Percentiles rank a stretch among this genome's conserved stretches.
These are phyloP conservation scores for Hygrophorus russula DNA, from an alignment of 768 basidiomycete genomes.

Conservation along the genomic window DNA sequence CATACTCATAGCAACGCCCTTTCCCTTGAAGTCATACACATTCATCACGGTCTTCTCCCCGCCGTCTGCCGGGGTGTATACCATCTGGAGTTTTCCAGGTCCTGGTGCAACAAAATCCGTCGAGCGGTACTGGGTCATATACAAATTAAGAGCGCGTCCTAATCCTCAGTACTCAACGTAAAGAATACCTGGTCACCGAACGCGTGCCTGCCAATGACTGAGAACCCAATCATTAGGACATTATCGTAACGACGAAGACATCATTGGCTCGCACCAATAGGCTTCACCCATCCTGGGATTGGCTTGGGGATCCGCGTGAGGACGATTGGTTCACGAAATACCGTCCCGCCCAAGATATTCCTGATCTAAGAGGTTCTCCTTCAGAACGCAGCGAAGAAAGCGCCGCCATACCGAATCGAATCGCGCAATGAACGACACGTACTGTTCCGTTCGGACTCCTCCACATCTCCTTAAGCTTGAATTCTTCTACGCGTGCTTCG, in stretches of 20 bases:
- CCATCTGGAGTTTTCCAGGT: conserved; percentile 86
- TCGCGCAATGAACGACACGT: conserved; percentile 17
- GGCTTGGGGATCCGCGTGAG: conserved; percentile 84
- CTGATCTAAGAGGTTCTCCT: conserved; percentile 58
- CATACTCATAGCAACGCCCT: conserved; percentile 93
- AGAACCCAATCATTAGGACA: too few species aligned
- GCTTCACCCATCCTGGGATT: conserved; percentile 93
- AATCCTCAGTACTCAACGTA: neutral
- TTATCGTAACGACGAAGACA: too few species aligned
- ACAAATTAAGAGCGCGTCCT: neutral
- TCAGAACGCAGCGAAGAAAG: neutral
- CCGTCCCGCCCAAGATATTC: conserved; percentile 96
- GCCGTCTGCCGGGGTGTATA: conserved; percentile 78
- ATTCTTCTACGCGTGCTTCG: conserved; percentile 91
- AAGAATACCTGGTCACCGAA: conserved; percentile 78
- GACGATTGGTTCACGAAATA: conserved; percentile 98
- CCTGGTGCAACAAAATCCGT: conserved; percentile 90
- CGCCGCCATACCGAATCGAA: conserved; percentile 4
- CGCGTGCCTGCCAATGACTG: conserved; percentile 87
- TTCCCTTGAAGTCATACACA: conserved; percentile 90
- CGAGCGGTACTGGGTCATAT: conserved; percentile 65
- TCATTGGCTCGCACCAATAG: conserved; percentile 41
- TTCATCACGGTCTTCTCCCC: conserved; percentile 55
- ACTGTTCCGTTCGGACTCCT: conserved; percentile 93
- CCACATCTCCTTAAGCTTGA: conserved; percentile 99